A percentile compares a stretch with the other conserved stretches of the same genome.
Conservation (phyloP, 1,139 yeast genomes). For the Sugiyamaella paludigena region DNA sequence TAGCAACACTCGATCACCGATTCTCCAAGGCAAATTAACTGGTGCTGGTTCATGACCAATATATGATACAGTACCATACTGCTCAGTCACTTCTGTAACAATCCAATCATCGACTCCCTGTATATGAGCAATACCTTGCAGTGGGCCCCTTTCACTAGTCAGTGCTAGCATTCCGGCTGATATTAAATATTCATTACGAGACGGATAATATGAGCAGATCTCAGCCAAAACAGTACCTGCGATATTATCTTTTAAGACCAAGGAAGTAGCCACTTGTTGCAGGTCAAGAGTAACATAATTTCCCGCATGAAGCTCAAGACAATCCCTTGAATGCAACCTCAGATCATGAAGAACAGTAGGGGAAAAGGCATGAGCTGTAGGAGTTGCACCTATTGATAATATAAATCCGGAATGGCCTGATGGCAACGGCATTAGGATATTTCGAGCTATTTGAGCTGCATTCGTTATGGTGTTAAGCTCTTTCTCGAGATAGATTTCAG, state of each 20-base stretch:
- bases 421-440: constrained; percentile 29
- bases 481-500: constrained; percentile 47
- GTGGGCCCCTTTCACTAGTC: constrained; percentile 56
- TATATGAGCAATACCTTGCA: constrained; percentile 47
- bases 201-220: constrained; percentile 57
- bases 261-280: constrained; percentile 67
- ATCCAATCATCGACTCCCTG: constrained; percentile 47
- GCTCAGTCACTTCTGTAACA: constrained; percentile 52
- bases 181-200: constrained; percentile 57
- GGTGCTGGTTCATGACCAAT: constrained; percentile 48
- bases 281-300: constrained; percentile 68
- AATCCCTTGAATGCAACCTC: constrained; percentile 37
- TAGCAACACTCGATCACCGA: constrained; percentile 54
- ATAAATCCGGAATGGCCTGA: constrained; percentile 35
- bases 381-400: constrained; percentile 73
- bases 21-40: constrained; percentile 43
- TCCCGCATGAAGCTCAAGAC: constrained; percentile 72
- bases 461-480: constrained; percentile 54
- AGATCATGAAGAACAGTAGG: constrained; percentile 23
- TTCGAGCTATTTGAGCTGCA: constrained; percentile 44
- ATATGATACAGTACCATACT: constrained; percentile 49
- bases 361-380: constrained; percentile 65
- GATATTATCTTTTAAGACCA: constrained; percentile 47
- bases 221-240: constrained; percentile 60
- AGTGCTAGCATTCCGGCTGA: constrained; percentile 72